These are phyloP conservation scores for Taphrina communis DNA, from an alignment of 1,139 yeast genomes.

Conservation along the genomic window DNA sequence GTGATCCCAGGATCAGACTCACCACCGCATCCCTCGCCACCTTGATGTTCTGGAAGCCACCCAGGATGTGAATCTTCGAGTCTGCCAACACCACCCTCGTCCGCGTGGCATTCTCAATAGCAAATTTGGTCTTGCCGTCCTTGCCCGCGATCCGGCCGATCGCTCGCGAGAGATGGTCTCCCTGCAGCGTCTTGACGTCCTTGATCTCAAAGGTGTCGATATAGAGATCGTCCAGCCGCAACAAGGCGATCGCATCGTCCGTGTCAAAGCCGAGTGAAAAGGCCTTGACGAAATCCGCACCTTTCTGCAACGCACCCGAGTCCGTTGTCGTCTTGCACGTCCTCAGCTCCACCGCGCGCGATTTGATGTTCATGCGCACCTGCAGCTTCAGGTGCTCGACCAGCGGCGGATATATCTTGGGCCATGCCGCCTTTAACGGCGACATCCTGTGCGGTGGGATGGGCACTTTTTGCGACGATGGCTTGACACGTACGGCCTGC, in stretches of 20 bases:
- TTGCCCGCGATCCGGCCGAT: constrained; percentile 99
- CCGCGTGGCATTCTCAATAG: constrained; percentile 97
- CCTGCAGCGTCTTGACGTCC: constrained; percentile 92
- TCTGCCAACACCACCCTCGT: constrained; percentile 98
- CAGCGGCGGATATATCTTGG: constrained; percentile 90
- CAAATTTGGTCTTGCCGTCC: constrained; percentile 97
- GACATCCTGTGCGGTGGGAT: constrained; percentile 98
- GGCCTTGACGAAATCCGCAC: constrained; percentile 94
- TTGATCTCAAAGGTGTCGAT: constrained; percentile 96
- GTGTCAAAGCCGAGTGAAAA: constrained; percentile 94
- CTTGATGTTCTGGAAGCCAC: constrained; percentile 94
- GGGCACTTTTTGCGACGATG: constrained; percentile 84
- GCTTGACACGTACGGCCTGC: constrained; percentile 68
- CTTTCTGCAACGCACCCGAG: constrained; percentile 93
- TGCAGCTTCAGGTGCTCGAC: constrained; percentile 93
- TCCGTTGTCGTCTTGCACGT: constrained; percentile 84
- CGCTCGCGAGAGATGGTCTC: constrained; percentile 97
- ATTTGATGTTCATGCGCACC: constrained; percentile 85
- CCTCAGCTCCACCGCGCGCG: constrained; percentile 83
- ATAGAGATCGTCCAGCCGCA: constrained; percentile 92
- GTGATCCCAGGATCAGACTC: constrained; percentile 91
- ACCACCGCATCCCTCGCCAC: constrained; percentile 98
- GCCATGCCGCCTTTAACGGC: constrained; percentile 87
- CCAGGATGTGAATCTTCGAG: constrained; percentile 91
- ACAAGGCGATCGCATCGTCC: constrained; percentile 93